Conservation (phyloP, 73 alveolate genomes). For the Tetrahymena malaccensis region DNA sequence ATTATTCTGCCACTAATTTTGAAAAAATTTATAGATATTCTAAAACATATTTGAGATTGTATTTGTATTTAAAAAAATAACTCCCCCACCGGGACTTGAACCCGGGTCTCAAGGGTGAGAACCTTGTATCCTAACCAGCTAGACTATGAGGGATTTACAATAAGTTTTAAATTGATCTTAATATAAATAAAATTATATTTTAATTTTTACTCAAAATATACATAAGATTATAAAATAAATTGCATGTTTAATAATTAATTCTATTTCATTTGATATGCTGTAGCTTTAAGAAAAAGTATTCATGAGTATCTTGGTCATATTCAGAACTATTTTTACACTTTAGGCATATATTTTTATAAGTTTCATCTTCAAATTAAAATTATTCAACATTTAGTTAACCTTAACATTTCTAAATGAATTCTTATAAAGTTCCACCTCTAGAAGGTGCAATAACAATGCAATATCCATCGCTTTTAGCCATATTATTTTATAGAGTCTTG, state of each 20-base stretch:
- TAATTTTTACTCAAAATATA: not conserved
- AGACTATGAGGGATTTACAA: not conserved
- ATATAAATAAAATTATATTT: not conserved
- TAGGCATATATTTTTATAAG: not conserved
- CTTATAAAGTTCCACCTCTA: not conserved
- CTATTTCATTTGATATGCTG: not conserved
- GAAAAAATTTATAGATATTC: no score
- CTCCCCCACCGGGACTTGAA: conserved; percentile 5
- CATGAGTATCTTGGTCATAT: not conserved
- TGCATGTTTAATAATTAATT: no score
- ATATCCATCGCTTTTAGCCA: not conserved
- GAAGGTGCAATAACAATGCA: not conserved
- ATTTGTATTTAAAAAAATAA: not conserved
- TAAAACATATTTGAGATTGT: no score
- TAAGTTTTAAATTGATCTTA: not conserved
- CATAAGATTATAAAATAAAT: no score
- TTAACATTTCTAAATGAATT: not conserved
- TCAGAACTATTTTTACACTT: not conserved
- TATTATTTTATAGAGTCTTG: not conserved
- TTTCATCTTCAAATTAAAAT: not conserved
- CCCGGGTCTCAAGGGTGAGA: conserved; percentile 5
- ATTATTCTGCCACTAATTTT: no score
- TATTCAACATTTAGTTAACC: not conserved
- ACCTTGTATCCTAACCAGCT: conserved; percentile 1
- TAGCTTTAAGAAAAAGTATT: not conserved